These are phyloP conservation scores for Hypoxylon sp. DNA, from an alignment of 2,329 filamentous ascomycete genomes.

Conservation along the genomic window DNA sequence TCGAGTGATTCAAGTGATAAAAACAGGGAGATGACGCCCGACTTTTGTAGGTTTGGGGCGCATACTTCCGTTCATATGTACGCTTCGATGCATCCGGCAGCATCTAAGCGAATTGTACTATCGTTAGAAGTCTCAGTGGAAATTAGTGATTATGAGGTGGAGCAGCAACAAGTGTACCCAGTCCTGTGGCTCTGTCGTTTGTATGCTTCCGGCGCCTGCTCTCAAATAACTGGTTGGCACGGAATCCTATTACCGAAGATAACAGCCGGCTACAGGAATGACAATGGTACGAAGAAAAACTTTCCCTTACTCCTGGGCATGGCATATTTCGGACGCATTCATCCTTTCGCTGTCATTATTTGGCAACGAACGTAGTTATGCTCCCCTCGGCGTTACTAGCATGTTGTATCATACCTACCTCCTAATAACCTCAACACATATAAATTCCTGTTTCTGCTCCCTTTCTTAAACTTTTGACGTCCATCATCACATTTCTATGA, in stretches of 20 bases:
- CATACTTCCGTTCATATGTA: too few relatives aligned
- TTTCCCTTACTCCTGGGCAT: not conserved
- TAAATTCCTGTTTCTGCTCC: too few relatives aligned
- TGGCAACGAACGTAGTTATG: too few relatives aligned
- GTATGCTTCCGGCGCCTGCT: constrained; percentile 26
- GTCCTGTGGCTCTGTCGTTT: constrained; percentile 18
- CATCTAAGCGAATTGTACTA: not conserved
- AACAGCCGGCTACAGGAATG: not conserved
- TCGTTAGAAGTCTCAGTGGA: not conserved
- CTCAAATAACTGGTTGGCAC: not conserved
- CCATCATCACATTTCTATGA: too few relatives aligned
- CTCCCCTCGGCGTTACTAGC: too few relatives aligned
- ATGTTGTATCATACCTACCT: too few relatives aligned
- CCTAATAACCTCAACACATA: too few relatives aligned
- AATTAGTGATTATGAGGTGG: constrained; percentile 21
- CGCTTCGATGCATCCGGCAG: constrained; percentile 15
- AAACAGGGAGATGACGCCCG: too few relatives aligned
- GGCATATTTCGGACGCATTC: too few relatives aligned
- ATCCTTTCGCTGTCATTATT: too few relatives aligned
- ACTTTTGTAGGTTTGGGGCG: too few relatives aligned
- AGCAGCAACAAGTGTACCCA: constrained; percentile 4
- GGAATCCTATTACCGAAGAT: not conserved
- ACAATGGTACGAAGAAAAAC: not conserved
- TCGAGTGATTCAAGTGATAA: not conserved
- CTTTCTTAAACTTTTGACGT: too few relatives aligned